These are phyloP conservation scores for Gaertneriomyces semiglobifer DNA, from an alignment of 192 early-diverging fungal species.

Conservation along the genomic window DNA sequence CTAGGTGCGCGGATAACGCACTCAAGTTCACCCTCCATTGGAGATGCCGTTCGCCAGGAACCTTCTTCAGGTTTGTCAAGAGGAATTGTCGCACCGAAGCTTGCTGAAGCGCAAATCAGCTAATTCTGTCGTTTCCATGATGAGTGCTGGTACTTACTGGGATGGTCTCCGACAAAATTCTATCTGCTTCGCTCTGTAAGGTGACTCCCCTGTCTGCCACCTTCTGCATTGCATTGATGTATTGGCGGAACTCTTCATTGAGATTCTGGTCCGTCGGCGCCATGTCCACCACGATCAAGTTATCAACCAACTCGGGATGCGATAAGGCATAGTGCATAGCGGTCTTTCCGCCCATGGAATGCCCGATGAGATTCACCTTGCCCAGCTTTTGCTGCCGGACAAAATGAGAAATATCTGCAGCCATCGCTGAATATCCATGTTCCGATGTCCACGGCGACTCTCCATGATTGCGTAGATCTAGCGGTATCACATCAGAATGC, in stretches of 20 bases:
- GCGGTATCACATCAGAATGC: conserved; percentile 59
- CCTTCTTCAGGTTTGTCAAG: conserved; percentile 83
- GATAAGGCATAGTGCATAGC: conserved; percentile 45
- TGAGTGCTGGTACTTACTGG: conserved; percentile 12
- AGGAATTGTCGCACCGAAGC: conserved; percentile 62
- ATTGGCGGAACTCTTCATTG: conserved; percentile 16
- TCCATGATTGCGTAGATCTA: conserved; percentile 94
- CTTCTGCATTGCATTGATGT: conserved; percentile 34
- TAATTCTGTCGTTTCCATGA: not conserved
- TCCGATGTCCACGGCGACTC: conserved; percentile 68
- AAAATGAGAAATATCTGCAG: conserved; percentile 70
- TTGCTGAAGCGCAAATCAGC: conserved; percentile 4
- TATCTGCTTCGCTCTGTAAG: conserved; percentile 38
- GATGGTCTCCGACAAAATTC: conserved; percentile 34
- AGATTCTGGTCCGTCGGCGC: conserved; percentile 28
- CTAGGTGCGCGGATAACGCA: conserved; percentile 49
- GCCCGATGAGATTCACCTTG: conserved; percentile 69
- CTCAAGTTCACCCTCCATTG: conserved; percentile 72
- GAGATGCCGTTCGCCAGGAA: conserved; percentile 39
- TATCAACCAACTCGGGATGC: conserved; percentile 18
- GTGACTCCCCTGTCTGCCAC: conserved; percentile 28
- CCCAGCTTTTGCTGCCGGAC: conserved; percentile 57
- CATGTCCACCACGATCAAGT: conserved; percentile 50
- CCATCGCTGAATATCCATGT: conserved; percentile 77
- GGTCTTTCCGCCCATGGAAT: conserved; percentile 66